Percentiles rank a stretch among this genome's conserved stretches.
Evolutionary conservation across 495 filamentous ascomycete species (phyloP).

Genomic region (Recurvomyces mirabilis): DNA sequence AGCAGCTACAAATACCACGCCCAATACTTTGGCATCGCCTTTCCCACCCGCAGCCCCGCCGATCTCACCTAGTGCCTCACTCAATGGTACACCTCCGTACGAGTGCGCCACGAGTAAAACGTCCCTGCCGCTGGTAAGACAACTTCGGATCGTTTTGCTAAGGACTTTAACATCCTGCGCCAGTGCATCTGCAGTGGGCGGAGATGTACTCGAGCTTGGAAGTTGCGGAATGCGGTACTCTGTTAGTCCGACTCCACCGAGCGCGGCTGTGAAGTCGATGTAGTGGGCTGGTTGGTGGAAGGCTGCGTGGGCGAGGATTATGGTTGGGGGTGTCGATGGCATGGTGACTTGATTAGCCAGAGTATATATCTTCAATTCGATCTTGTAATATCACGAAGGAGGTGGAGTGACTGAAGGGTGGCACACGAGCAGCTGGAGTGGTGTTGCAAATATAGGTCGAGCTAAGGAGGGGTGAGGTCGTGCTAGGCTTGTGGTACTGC

Average conservation of each 20-base stretch:
- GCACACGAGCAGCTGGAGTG: too few relatives aligned
- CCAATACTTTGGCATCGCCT: not conserved
- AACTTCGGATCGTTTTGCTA: conserved; percentile 1
- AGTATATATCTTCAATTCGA: too few relatives aligned
- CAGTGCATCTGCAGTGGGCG: conserved; percentile 2
- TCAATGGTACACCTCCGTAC: conserved; percentile 3
- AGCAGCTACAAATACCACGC: conserved; percentile 2
- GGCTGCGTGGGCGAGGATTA: conserved; percentile 1
- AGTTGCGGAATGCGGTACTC: conserved; percentile 4
- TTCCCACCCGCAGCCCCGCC: not conserved
- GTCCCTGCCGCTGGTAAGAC: conserved; percentile 2
- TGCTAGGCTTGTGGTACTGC: too few relatives aligned
- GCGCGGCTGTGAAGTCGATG: conserved; percentile 5
- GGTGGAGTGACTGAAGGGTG: too few relatives aligned
- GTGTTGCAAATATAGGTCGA: too few relatives aligned
- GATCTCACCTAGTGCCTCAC: not conserved
- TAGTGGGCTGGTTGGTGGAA: conserved; percentile 6
- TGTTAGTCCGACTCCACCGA: conserved; percentile 1
- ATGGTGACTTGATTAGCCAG: too few relatives aligned
- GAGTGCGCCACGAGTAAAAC: not conserved
- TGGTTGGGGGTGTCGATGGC: not conserved
- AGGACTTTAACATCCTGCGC: conserved; percentile 3
- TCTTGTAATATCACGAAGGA: too few relatives aligned
- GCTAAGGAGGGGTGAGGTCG: too few relatives aligned
- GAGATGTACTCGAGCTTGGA: not conserved